Conservation (phyloP, 805 yeast genomes). For the Lipomyces kockii region DNA sequence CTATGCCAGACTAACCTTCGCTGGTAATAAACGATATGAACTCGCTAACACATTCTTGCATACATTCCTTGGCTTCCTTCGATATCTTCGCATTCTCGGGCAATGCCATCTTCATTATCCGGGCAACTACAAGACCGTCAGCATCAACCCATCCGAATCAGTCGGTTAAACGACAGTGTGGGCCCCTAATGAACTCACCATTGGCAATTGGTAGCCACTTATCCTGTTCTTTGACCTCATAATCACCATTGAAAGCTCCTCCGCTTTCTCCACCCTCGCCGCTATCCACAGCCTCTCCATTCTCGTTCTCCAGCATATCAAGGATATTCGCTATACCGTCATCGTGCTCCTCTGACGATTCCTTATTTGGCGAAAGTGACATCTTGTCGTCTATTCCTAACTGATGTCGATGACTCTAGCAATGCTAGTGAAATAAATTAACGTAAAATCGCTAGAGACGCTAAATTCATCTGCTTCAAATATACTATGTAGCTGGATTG, state of each 20-base stretch:
- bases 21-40: slow-evolving; percentile 70
- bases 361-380: slow-evolving; percentile 28
- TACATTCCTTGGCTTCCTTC: slow-evolving; percentile 78
- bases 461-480: no score
- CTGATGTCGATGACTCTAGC: neutral
- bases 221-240: slow-evolving; percentile 63
- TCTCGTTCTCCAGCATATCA: slow-evolving; percentile 30
- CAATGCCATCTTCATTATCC: slow-evolving; percentile 75
- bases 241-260: slow-evolving; percentile 42
- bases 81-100: slow-evolving; percentile 77
- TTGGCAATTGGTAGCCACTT: slow-evolving; percentile 67
- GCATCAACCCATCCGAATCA: neutral
- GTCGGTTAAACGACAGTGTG: neutral
- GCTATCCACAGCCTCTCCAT: slow-evolving; percentile 6
- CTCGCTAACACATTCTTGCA: slow-evolving; percentile 72
- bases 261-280: slow-evolving; percentile 26
- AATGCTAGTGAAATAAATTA: no score
- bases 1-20: slow-evolving; percentile 46
- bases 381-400: neutral
- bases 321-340: slow-evolving; percentile 29
- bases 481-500: no score
- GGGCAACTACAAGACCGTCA: slow-evolving; percentile 51
- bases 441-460: no score
- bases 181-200: slow-evolving; percentile 43
- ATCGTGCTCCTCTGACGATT: slow-evolving; percentile 17